These are phyloP conservation scores for Globisporangium sylvaticum DNA, from an alignment of 352 stramenopile species.

Conservation along the genomic window DNA sequence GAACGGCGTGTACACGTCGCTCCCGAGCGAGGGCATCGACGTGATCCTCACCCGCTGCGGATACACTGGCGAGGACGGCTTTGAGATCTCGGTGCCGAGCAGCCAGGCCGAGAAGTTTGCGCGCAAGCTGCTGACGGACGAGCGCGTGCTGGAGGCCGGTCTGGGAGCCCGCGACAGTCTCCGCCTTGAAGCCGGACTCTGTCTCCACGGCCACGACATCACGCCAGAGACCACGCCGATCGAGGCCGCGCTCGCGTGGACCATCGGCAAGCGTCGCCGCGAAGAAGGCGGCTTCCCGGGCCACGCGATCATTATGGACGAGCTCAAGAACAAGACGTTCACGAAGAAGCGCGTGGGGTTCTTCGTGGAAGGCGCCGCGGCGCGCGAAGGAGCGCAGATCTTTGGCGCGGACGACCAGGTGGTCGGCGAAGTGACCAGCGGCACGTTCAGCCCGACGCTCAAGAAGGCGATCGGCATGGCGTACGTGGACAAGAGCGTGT, in stretches of 20 bases:
- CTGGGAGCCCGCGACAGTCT: slow-evolving; percentile 96
- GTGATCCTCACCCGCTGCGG: slow-evolving; percentile 94
- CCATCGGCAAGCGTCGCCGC: slow-evolving; percentile 82
- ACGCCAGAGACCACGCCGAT: slow-evolving; percentile 93
- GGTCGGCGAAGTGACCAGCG: slow-evolving; percentile 93
- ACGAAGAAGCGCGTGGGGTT: slow-evolving; percentile 95
- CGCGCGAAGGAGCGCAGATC: slow-evolving; percentile 91
- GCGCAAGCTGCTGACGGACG: slow-evolving; percentile 50
- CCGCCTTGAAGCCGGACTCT: slow-evolving; percentile 96
- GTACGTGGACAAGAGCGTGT: slow-evolving; percentile 91
- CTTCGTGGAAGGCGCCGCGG: slow-evolving; percentile 93
- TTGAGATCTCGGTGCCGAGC: slow-evolving; percentile 93
- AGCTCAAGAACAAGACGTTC: slow-evolving; percentile 92
- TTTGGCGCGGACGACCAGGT: slow-evolving; percentile 83
- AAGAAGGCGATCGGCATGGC: slow-evolving; percentile 98
- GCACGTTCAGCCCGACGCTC: slow-evolving; percentile 95
- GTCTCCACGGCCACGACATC: slow-evolving; percentile 98
- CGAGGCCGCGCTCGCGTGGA: slow-evolving; percentile 93
- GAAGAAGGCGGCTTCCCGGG: slow-evolving; percentile 93
- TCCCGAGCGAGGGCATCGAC: slow-evolving; percentile 64
- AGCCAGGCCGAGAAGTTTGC: slow-evolving; percentile 52
- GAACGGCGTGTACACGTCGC: slow-evolving; percentile 87
- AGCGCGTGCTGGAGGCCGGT: slow-evolving; percentile 88
- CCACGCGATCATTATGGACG: slow-evolving; percentile 92
- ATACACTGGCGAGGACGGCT: slow-evolving; percentile 99